Evolutionary conservation across 805 yeast genomes (phyloP).

Genomic region (Saccharomycopsis synnaedendra): DNA sequence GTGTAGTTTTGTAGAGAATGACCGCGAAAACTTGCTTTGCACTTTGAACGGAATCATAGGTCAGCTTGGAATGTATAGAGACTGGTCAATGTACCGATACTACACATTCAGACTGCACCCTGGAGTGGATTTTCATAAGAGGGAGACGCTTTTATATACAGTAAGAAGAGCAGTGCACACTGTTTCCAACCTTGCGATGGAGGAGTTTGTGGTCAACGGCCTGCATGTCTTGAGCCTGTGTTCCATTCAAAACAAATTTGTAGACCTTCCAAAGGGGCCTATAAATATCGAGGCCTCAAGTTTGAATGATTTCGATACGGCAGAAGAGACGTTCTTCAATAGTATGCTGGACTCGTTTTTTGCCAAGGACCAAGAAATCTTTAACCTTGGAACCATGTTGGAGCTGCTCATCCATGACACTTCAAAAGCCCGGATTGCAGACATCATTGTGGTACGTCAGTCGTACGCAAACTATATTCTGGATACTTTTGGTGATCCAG

Average conservation of each 20-base stretch:
- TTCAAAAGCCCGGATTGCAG: background rate
- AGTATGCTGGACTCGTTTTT: background rate
- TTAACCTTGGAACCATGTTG: background rate
- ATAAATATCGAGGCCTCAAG: background rate
- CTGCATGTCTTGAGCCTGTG: background rate
- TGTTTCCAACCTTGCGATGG: background rate
- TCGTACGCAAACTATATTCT: background rate
- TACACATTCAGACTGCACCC: background rate
- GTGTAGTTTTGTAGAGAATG: slow-evolving; percentile 1
- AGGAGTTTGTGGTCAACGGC: slow-evolving; percentile 1
- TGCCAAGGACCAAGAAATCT: background rate
- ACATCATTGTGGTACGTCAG: background rate
- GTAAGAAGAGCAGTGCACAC: slow-evolving; percentile 3
- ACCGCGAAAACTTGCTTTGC: background rate
- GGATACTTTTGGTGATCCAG: background rate
- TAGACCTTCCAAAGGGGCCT: background rate
- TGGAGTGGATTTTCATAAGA: slow-evolving; percentile 2
- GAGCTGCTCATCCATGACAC: background rate
- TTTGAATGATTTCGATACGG: background rate
- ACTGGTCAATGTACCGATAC: slow-evolving; percentile 1
- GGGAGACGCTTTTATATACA: background rate
- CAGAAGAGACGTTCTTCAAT: background rate
- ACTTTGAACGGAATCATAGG: background rate
- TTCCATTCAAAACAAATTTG: background rate
- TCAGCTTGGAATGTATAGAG: slow-evolving; percentile 1